Base-by-base conservation (phyloP, 768 basidiomycete species). In the Cantharellus anzutake region DNA sequence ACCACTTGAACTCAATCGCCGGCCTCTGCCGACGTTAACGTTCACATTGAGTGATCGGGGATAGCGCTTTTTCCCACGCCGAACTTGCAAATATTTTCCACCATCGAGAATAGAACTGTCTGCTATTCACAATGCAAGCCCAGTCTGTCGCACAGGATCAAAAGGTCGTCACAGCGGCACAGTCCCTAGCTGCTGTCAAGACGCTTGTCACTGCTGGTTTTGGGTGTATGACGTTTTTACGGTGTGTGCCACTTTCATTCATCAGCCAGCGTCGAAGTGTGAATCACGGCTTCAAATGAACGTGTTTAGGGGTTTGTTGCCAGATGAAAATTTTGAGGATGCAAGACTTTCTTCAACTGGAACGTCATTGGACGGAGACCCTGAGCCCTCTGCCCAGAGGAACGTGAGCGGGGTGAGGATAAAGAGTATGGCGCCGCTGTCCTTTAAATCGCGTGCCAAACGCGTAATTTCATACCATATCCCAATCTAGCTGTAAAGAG, bases 331-430 rank as follows among this genome's bases (percentile, higher is more conserved):
- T 48, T 60, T 66, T 41, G 42, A 58, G 11, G 38, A 62, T 4
- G 14, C 44, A 20, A 35, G 55, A 29, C 57, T 62, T 29, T 34
- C 60, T 4, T 38, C 38, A 4, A 44, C 41, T 35, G 44, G 34
- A 14, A 29, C 42, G 3, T 29, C 41, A 61, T 50, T 37, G 35
- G 4, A 34, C 38, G 34, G 20, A 40, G 42, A 52, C 14, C 5
- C 4, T n/a, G 55, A 41, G 14, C 50, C 44, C 35, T 11, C 4
- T 11, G 60, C 4, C 11, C 42, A 16, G 14, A 44, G n/a, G 16
- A 14, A 58, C 35, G 38, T 44, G 3, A 81, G 86, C 66, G 80
- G 80, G 64, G 80, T 92, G 51, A 88, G 83, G 72, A 73, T 73
- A 7, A 55, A 55, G 38, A 55, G 52, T 55, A 55, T 11, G 52